Evolutionary conservation across 192 early-diverging fungal species (phyloP), one percentile per base, ranked within the genome.

Genomic region (Coemansia sp.): DNA sequence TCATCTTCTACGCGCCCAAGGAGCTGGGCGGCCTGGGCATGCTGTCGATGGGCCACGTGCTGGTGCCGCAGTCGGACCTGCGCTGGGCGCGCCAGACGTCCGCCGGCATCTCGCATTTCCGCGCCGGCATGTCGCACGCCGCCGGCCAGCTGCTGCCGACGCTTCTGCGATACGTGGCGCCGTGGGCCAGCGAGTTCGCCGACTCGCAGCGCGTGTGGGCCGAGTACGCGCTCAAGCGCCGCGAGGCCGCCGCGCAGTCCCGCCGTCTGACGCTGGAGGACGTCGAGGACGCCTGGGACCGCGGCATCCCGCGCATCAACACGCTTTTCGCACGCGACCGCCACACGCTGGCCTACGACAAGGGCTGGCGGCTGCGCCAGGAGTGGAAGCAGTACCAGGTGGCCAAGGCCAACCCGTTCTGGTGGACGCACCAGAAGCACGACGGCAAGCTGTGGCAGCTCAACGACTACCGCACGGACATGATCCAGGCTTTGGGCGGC

Each of bases 121-220:
- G 95, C 30, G 91, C 92, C 18, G 96, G 96, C 67, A 97, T 99
- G 95, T 90, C 89, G 37, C 95, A 97, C 59, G 95, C 91, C 55
- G 94, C 95, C 73, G 96, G 95, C 63, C 93, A 94, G 64, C 82
- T 95, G 55, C 95, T 99, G 55, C 96, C 96, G 50, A 97, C 95
- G 75, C 69, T 99, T 81, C 95, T 93, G 81, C 87, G 96, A 52
- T 99, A 99, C 74, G 85, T 99, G 40, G 90, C 93, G 73, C 95
- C 96, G 10, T 99, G 96, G 96, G 92, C 95, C 74, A 95, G 95
- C 50, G 96, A 99, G 80, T 97, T 99, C 72, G 88, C 94, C 61
- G 96, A 99, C 62, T 97, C 95, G 17, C 96, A 97, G 73, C 90
- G 96, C 59, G 96, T 97, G 10, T 99, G 96, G 96, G 93, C 94